phyloP scores from a whole-genome alignment of 2,329 filamentous ascomycete species.

The Trichoderma hamatum region DNA sequence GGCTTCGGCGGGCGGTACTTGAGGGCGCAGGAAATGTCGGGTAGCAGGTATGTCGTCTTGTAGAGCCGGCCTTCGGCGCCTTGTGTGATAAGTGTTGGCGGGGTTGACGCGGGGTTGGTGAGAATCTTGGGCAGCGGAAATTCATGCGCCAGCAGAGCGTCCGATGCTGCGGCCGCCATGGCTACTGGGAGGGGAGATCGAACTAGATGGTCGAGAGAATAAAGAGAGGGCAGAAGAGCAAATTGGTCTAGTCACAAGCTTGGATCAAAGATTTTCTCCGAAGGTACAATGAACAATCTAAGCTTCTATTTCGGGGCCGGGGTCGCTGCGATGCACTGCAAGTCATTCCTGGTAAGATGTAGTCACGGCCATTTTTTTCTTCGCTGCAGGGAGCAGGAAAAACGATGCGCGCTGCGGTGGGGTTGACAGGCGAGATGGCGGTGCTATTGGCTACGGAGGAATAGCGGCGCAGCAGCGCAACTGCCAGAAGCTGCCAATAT shows the following conservation, averaged over 20 bases:
- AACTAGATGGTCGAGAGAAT: not conserved
- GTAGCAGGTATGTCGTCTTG: conserved; percentile 76
- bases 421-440: not conserved
- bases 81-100: conserved; percentile 78
- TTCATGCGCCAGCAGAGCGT: conserved; percentile 27
- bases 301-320: conserved; percentile 9
- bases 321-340: conserved; percentile 24
- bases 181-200: not conserved
- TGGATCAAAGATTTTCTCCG: not conserved
- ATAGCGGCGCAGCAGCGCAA: not conserved
- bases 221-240: not conserved
- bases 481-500: not conserved
- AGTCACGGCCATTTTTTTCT: conserved; percentile 3
- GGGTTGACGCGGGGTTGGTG: conserved; percentile 59
- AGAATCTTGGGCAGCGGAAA: conserved; percentile 67
- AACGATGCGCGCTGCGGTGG: conserved; percentile 1
- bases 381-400: conserved; percentile 10
- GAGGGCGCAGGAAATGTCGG: conserved; percentile 71
- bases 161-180: conserved; percentile 10
- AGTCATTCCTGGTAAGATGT: conserved; percentile 2
- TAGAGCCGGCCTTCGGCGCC: conserved; percentile 96
- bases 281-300: not conserved
- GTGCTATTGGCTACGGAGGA: conserved; percentile 2
- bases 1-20: conserved; percentile 91
- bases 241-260: not conserved